Percentiles rank a stretch among this genome's conserved stretches.
These are phyloP conservation scores for Mycena sp. DNA, from an alignment of 1,284 basidiomycete genomes.

Conservation along the genomic window DNA sequence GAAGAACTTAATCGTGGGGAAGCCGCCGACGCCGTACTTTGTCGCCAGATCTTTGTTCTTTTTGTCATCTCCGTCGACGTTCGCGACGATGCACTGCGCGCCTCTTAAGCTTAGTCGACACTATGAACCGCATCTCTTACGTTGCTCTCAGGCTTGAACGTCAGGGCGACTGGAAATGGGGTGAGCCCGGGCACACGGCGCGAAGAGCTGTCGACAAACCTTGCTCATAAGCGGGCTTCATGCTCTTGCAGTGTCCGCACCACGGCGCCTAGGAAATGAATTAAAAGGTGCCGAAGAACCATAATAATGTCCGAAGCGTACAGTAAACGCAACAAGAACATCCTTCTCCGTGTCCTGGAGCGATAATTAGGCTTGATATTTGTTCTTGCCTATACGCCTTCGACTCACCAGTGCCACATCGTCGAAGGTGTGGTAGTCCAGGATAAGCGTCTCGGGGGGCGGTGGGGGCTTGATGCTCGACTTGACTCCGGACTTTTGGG, in stretches of 20 bases:
- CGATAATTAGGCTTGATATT: constrained; percentile 17
- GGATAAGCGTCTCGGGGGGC: constrained; percentile 74
- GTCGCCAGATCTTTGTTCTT: constrained; percentile 81
- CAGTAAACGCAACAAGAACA: constrained; percentile 92
- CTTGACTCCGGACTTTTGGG: constrained; percentile 81
- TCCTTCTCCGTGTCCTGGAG: constrained; percentile 78
- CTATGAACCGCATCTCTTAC: constrained; percentile 50
- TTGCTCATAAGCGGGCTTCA: constrained; percentile 91
- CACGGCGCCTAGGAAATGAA: constrained; percentile 67
- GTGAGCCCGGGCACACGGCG: neutral
- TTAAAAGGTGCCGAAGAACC: constrained; percentile 6
- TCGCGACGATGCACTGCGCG: constrained; percentile 83
- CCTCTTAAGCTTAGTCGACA: constrained; percentile 19
- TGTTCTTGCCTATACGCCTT: neutral
- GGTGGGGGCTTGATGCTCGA: constrained; percentile 88
- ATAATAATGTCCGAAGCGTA: constrained; percentile 41
- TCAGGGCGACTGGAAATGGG: constrained; percentile 66
- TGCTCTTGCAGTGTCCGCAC: constrained; percentile 89
- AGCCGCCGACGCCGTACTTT: constrained; percentile 78
- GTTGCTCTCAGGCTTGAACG: constrained; percentile 81
- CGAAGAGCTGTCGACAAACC: constrained; percentile 39
- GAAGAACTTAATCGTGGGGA: constrained; percentile 97
- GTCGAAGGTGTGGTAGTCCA: constrained; percentile 81
- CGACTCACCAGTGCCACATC: constrained; percentile 73
- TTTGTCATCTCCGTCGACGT: constrained; percentile 90